Base-by-base conservation (phyloP, 1,139 yeast genomes). In the Meyerozyma athensensis region DNA sequence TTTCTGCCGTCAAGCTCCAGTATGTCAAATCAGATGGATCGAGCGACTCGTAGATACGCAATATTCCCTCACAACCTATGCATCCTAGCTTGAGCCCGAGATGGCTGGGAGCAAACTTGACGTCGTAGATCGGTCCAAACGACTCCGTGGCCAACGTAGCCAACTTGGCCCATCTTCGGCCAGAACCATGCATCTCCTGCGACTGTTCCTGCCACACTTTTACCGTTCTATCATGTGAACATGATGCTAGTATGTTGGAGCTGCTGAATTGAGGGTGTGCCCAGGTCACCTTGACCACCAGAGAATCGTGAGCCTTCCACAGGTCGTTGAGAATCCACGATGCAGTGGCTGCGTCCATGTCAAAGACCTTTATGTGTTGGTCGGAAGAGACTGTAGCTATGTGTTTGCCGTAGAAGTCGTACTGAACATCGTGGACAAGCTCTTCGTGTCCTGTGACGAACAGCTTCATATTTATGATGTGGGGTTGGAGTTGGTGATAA, bases 271-370 rank as follows among this genome's bases (percentile, higher is more conserved):
- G 95, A 1, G 98, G 98, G 39, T 86, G 84, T 1, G 97, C 97
- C 95, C 97, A 92, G 38, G 81, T 79, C 5, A 92, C 69, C 48
- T 83, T 79, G 33, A 86, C 84, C 21, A 92, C 76, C 46, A 90
- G 79, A 6, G 95, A 82, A 50, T 92, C 96, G 56, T 92, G 98
- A 1, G 97, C 97, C 49, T 85, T 85, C 95, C 96, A 90, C 45
- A 85, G 81, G 59, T 89, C 96, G 48, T 81, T 80, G 39, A 84
- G 61, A 12, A 76, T 77, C 97, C 97, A 90, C 21, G 79, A 74
- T 21, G 68, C 64, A 5, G 76, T 61, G 19, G 65, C 46, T 10
- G 77, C 59, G 48, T 80, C 86, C 36, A 82, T 63, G 54, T 84
- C 92, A 58, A 87, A 90, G 26, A 90, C 90, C 53, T 86, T 86